phyloP scores from a whole-genome alignment of 2,329 filamentous ascomycete species.

The Penicillium hordei region DNA sequence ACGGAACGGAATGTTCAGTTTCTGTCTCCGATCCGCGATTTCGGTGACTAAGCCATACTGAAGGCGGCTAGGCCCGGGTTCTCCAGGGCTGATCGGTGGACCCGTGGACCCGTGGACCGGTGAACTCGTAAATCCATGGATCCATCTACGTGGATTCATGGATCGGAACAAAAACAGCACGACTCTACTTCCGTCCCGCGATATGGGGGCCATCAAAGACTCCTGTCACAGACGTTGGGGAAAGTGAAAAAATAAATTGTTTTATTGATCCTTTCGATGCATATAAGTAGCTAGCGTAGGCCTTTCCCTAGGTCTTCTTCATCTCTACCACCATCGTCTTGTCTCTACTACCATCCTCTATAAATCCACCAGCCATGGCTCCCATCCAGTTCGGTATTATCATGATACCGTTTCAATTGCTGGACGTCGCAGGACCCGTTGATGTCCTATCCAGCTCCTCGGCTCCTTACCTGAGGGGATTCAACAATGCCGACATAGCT shows the following conservation, averaged over 20 bases:
- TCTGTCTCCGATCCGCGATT: not conserved
- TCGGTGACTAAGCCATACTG: not conserved
- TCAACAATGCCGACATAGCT: not conserved
- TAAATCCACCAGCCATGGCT: not conserved
- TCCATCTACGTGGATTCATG: not conserved
- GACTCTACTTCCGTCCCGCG: not conserved
- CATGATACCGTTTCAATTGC: not conserved
- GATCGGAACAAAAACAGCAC: not conserved
- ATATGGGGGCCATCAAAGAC: not conserved
- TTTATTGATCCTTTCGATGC: too few relatives aligned
- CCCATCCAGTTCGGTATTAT: not conserved
- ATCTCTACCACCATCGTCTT: not conserved
- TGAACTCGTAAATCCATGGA: too few relatives aligned
- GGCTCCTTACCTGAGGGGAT: not conserved
- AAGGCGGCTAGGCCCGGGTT: not conserved
- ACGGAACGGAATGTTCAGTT: not conserved
- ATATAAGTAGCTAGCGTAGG: not conserved
- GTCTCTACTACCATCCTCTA: not conserved
- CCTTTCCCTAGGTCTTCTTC: not conserved
- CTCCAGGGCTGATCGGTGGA: not conserved
- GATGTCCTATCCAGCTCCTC: not conserved
- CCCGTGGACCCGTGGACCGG: not conserved
- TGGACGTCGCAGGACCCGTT: not conserved
- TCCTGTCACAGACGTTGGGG: not conserved
- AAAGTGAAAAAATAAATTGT: not conserved